Evolutionary conservation across 164 flowering plant species (phyloP).

Genomic region (Stephania yunnanensis): DNA sequence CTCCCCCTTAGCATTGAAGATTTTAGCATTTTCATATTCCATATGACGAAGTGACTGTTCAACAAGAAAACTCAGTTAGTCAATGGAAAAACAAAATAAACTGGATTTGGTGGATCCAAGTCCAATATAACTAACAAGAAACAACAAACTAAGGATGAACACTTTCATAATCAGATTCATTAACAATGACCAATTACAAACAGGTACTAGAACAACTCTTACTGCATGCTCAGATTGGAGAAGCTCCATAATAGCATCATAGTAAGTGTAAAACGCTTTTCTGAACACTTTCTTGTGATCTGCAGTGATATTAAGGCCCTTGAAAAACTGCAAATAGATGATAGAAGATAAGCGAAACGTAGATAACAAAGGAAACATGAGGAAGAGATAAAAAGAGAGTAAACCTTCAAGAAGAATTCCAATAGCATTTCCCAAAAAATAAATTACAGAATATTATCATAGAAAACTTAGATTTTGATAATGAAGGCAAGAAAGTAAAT

Average conservation of each 20-base stretch:
- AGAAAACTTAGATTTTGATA: background rate
- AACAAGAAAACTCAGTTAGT: background rate
- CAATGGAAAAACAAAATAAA: background rate
- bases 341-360: background rate
- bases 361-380: background rate
- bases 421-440: too few relatives aligned
- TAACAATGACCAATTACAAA: background rate
- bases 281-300: constrained; percentile 84
- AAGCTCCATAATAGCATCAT: constrained; percentile 70
- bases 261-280: constrained; percentile 69
- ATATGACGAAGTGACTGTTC: constrained; percentile 76
- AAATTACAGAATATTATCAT: too few relatives aligned
- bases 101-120: background rate
- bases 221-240: constrained; percentile 92
- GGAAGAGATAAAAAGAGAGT: background rate
- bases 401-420: background rate
- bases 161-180: background rate
- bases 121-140: background rate
- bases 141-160: background rate
- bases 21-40: constrained; percentile 93
- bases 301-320: constrained; percentile 70
- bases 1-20: constrained; percentile 91
- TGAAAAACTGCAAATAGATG: constrained; percentile 51
- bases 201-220: constrained; percentile 24
- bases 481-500: background rate